Evolutionary conservation across 306 rosid genomes (phyloP).

Genomic region (Boehmeria nivea): DNA sequence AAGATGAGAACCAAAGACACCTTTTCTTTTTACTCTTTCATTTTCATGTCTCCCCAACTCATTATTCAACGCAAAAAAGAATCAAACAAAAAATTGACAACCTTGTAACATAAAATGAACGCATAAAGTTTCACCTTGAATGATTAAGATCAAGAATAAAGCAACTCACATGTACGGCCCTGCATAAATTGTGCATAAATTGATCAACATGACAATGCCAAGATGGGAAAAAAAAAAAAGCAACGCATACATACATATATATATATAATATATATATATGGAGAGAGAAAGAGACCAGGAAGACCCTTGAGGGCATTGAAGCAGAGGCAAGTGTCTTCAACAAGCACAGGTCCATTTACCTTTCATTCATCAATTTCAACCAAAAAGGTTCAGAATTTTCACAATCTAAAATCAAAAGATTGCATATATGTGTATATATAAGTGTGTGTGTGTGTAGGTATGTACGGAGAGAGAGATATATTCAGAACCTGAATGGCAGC

Average conservation of each 20-base stretch:
- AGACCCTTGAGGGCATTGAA: constrained; percentile 96
- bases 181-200: constrained; percentile 38
- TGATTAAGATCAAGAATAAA: constrained; percentile 11
- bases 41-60: too few relatives aligned
- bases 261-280: background rate
- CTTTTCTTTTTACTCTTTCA: too few relatives aligned
- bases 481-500: constrained; percentile 72
- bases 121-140: constrained; percentile 29
- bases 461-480: background rate
- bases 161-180: constrained; percentile 97
- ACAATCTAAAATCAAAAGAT: background rate
- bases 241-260: constrained; percentile 1
- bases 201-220: constrained; percentile 13
- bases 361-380: constrained; percentile 19
- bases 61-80: too few relatives aligned
- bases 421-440: background rate
- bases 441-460: too few relatives aligned
- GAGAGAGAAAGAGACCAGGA: constrained; percentile 55
- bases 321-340: constrained; percentile 97
- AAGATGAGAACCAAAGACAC: too few relatives aligned
- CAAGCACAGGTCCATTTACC: constrained; percentile 95
- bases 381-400: background rate
- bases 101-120: constrained; percentile 2
- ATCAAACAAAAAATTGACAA: too few relatives aligned
- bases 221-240: too few relatives aligned